Base-by-base conservation (phyloP, 1,139 yeast genomes). In the Hansenula lynferdii region DNA sequence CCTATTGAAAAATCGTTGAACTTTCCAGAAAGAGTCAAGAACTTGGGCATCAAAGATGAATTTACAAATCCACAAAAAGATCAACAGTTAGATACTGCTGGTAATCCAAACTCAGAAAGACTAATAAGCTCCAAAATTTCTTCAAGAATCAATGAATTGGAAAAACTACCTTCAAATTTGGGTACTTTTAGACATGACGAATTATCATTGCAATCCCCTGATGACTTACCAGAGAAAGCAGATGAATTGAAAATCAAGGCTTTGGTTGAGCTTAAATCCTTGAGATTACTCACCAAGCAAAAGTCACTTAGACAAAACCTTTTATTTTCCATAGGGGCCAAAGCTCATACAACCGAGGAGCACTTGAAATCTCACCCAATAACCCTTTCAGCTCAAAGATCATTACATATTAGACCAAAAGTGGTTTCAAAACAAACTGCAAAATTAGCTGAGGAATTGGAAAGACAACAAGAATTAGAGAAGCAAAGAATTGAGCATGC, bases 241-340 rank as follows among this genome's bases (percentile, higher is more conserved):
- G 79, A 76, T 44, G 68, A 67, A 21, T 58, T 78, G 39, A 86
- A 86, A 58, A 57, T 84, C 25, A 69, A 69, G 45, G 82, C 90
- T 3, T 65, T 94, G 30, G 70, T 90, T 25, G 98, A 94, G 62
- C 70, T 92, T 50, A 94, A 90, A 61, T 70, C 90, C 1, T 70
- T 92, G 49, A 79, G 89, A 45, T 64, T 90, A 27, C 70, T 94
- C 44, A 74, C 92, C 1, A 83, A 85, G 51, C 99, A 94, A 57
- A 90, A 90, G 57, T 81, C 83, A 37, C 55, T 92, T 46, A 84
- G 96, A 51, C 89, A 86, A 56, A 78, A 74, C 46, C 62, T 94
- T 25, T 66, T 90, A 11, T 75, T 77, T 40, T 76, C 77, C 41
- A 71, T 80, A 34, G 84, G 95, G 8, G 69, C 77, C 29, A 77